Percentiles rank a stretch among this genome's conserved stretches.
These are phyloP conservation scores for Boletus sp. DNA, from an alignment of 768 basidiomycete species.

Conservation along the genomic window DNA sequence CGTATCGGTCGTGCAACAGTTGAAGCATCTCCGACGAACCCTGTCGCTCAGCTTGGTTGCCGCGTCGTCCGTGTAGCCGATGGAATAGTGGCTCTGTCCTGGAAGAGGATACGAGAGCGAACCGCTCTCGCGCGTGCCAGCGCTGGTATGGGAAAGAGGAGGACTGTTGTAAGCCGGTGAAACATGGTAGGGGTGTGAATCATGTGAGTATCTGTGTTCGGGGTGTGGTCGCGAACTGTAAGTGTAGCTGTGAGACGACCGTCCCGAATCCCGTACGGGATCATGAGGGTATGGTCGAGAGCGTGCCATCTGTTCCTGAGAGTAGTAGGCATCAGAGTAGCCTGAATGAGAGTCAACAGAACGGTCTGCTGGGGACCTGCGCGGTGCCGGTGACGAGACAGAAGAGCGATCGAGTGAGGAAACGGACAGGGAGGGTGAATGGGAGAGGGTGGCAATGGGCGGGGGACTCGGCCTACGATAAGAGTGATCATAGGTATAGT, in stretches of 20 bases:
- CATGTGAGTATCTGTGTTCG: slow-evolving; percentile 34
- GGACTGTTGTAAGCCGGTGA: slow-evolving; percentile 28
- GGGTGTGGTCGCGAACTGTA: slow-evolving; percentile 27
- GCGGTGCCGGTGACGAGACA: slow-evolving; percentile 56
- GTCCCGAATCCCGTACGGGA: slow-evolving; percentile 31
- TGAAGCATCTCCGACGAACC: slow-evolving; percentile 76
- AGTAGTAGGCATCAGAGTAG: slow-evolving; percentile 40
- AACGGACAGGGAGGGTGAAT: slow-evolving; percentile 60
- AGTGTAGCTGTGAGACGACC: slow-evolving; percentile 37
- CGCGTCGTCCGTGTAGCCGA: slow-evolving; percentile 71
- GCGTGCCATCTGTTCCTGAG: slow-evolving; percentile 35
- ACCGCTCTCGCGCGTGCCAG: slow-evolving; percentile 24
- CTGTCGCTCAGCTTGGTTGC: slow-evolving; percentile 78
- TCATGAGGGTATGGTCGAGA: slow-evolving; percentile 34
- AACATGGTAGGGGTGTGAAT: slow-evolving; percentile 32
- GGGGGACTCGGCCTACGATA: slow-evolving; percentile 45
- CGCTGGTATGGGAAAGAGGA: slow-evolving; percentile 23
- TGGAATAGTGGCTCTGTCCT: slow-evolving; percentile 37
- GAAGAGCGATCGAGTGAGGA: slow-evolving; percentile 61
- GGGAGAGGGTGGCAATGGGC: slow-evolving; percentile 49
- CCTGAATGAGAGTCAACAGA: slow-evolving; percentile 28
- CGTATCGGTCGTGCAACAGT: slow-evolving; percentile 83
- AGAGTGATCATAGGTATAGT: slow-evolving; percentile 40
- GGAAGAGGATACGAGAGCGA: slow-evolving; percentile 38
- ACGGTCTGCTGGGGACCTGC: slow-evolving; percentile 39